Conservation (phyloP, 2,329 filamentous ascomycete genomes). For the Alternaria sp. region DNA sequence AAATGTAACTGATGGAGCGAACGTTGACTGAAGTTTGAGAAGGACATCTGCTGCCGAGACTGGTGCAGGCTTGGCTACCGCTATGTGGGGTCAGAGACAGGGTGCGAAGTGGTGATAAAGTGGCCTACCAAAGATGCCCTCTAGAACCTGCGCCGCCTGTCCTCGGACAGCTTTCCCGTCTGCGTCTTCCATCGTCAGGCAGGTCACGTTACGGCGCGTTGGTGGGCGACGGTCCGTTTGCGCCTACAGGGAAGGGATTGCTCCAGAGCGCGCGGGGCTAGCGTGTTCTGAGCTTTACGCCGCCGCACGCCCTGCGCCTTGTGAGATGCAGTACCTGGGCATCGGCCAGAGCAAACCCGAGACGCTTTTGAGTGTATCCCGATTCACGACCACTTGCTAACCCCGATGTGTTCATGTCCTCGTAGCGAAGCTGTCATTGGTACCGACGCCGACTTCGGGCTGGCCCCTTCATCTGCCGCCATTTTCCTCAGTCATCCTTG, state of each 20-base stretch:
- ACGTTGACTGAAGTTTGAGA: slow-evolving; percentile 33
- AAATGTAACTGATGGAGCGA: slow-evolving; percentile 31
- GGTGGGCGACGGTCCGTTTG: background rate
- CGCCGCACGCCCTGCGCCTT: slow-evolving; percentile 21
- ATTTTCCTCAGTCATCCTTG: background rate
- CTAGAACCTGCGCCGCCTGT: slow-evolving; percentile 19
- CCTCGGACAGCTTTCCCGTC: background rate
- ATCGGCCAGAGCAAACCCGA: background rate
- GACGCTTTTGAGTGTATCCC: background rate
- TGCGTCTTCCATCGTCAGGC: slow-evolving; percentile 6
- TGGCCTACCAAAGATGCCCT: slow-evolving; percentile 37
- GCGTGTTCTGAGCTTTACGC: background rate
- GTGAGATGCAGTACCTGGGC: background rate
- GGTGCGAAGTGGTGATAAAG: no score
- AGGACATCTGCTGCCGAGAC: slow-evolving; percentile 38
- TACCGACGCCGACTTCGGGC: slow-evolving; percentile 11
- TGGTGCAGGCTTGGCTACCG: slow-evolving; percentile 35
- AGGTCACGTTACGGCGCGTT: slow-evolving; percentile 9
- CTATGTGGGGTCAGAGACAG: slow-evolving; percentile 16
- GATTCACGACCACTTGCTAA: background rate
- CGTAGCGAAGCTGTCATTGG: background rate
- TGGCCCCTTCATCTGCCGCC: background rate
- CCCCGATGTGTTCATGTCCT: background rate
- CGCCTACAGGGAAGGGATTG: slow-evolving; percentile 10
- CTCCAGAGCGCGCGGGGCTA: slow-evolving; percentile 8